Conservation (phyloP, 2,329 filamentous ascomycete species). For the Trichoderma aggressivum region DNA sequence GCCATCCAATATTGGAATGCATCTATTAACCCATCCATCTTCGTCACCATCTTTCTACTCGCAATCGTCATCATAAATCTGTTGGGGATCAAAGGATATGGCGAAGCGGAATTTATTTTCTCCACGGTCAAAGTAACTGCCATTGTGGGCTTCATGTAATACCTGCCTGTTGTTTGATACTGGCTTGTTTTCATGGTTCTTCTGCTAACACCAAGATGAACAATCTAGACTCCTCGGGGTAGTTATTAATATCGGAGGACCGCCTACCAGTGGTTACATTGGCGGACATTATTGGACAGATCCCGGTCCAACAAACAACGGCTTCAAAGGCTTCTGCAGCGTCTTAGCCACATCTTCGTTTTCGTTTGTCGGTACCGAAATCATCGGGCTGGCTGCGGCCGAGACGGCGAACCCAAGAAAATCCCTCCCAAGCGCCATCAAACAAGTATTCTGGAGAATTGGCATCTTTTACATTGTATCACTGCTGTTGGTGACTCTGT, state of each 20-base stretch:
- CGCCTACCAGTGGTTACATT: not conserved
- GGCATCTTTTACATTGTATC: slow-evolving; percentile 1
- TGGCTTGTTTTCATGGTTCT: not conserved
- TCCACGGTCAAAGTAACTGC: slow-evolving; percentile 2
- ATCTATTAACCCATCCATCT: slow-evolving; percentile 1
- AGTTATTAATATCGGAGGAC: slow-evolving; percentile 3
- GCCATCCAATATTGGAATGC: slow-evolving; percentile 4
- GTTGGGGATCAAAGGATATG: not conserved
- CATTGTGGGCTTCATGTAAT: slow-evolving; percentile 8
- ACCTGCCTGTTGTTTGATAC: too few species aligned
- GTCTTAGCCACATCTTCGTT: not conserved
- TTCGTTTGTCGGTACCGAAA: slow-evolving; percentile 1
- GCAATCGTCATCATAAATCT: not conserved
- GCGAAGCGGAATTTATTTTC: slow-evolving; percentile 1
- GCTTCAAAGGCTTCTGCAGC: slow-evolving; percentile 5
- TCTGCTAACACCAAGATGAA: not conserved
- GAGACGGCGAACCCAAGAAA: slow-evolving; percentile 3
- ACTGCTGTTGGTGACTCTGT: not conserved
- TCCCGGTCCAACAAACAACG: not conserved
- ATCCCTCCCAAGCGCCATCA: not conserved
- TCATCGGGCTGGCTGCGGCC: not conserved
- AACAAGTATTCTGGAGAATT: slow-evolving; percentile 8
- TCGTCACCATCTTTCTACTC: not conserved
- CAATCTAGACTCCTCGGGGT: not conserved
- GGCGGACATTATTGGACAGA: not conserved